Evolutionary conservation across 2,329 filamentous ascomycete species (phyloP).

Genomic region (Cladosporium colombiae): DNA sequence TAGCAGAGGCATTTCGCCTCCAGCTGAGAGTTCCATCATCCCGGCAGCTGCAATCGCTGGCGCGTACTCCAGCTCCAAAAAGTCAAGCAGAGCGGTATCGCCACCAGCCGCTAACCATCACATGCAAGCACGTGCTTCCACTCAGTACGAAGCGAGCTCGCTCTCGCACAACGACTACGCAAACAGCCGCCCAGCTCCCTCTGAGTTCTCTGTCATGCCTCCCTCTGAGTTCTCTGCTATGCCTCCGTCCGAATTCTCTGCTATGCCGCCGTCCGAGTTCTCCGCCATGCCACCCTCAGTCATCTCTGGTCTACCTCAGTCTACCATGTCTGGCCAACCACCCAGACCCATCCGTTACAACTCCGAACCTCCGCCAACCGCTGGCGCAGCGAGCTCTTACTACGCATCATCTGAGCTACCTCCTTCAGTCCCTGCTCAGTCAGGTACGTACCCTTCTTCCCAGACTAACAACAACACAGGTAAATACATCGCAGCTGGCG

Average conservation of each 20-base stretch:
- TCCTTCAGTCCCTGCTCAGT: slow-evolving; percentile 29
- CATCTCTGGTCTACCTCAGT: slow-evolving; percentile 1
- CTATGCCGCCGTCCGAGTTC: neutral
- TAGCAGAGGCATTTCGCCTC: slow-evolving; percentile 11
- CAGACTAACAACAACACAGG: slow-evolving; percentile 44
- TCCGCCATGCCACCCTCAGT: neutral
- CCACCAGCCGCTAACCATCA: slow-evolving; percentile 3
- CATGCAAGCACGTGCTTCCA: slow-evolving; percentile 14
- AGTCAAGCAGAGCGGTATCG: slow-evolving; percentile 7
- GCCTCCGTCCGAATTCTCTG: neutral
- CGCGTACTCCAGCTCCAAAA: neutral
- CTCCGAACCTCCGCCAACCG: slow-evolving; percentile 19
- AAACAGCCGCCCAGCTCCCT: slow-evolving; percentile 21
- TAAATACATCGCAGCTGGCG: slow-evolving; percentile 49
- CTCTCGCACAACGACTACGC: slow-evolving; percentile 22
- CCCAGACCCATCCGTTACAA: slow-evolving; percentile 21
- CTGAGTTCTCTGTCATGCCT: neutral
- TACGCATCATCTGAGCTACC: slow-evolving; percentile 20
- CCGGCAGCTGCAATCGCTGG: neutral
- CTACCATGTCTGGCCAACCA: neutral
- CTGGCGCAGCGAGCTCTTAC: slow-evolving; percentile 22
- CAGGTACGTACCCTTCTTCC: slow-evolving; percentile 47
- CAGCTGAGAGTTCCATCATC: neutral
- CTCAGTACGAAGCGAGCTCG: slow-evolving; percentile 11
- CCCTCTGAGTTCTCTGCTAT: neutral